Percentiles rank a stretch among this genome's conserved stretches.
Evolutionary conservation across 257 asterid genomes (phyloP).

Genomic region (Scutellaria barbata): DNA sequence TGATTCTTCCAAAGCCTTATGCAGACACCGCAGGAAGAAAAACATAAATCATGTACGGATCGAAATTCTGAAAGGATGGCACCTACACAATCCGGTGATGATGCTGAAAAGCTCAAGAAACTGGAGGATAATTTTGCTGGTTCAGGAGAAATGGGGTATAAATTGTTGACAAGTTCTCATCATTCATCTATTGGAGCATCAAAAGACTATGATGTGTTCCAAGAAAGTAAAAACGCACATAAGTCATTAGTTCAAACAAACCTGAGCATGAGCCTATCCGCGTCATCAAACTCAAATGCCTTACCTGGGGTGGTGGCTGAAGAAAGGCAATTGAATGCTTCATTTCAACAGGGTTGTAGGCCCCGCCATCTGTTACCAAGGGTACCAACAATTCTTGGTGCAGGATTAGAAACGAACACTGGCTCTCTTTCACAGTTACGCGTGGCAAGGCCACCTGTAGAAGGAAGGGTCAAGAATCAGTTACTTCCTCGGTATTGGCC

Average conservation of each 20-base stretch:
- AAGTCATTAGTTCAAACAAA: conserved; percentile 64
- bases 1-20: conserved; percentile 50
- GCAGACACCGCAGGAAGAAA: conserved; percentile 64
- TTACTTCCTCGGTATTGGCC: conserved; percentile 99
- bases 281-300: conserved; percentile 50
- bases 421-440: conserved; percentile 67
- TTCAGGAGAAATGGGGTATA: conserved; percentile 55
- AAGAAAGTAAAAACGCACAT: conserved; percentile 43
- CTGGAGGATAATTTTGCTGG: conserved; percentile 39
- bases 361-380: conserved; percentile 76
- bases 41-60: conserved; percentile 43
- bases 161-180: conserved; percentile 43
- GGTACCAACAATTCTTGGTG: conserved; percentile 58
- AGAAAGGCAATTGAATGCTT: conserved; percentile 61
- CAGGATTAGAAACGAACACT: conserved; percentile 59
- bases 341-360: conserved; percentile 62
- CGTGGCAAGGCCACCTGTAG: conserved; percentile 94
- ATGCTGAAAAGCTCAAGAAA: conserved; percentile 42
- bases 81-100: conserved; percentile 47
- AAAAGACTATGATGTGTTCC: conserved; percentile 42
- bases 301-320: conserved; percentile 46
- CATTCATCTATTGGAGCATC: conserved; percentile 47
- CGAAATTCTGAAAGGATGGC: conserved; percentile 45
- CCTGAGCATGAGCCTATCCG: conserved; percentile 75
- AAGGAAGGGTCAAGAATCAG: conserved; percentile 90